phyloP scores from a whole-genome alignment of 2,329 filamentous ascomycete species.

The Laburnicola sp. region DNA sequence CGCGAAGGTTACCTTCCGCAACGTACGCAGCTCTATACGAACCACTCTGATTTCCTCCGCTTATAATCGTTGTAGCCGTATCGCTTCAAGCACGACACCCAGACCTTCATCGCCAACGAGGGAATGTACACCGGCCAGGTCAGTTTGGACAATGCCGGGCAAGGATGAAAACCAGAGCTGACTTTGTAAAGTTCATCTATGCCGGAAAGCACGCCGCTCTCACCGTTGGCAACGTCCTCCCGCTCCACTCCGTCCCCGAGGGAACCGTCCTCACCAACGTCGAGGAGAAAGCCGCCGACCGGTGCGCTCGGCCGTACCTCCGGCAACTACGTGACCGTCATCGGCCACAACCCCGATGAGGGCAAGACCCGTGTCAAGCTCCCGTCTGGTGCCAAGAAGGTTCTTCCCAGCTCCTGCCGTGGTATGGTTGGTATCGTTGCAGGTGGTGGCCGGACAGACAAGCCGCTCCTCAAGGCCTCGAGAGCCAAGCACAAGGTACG shows the following conservation, averaged over 20 bases:
- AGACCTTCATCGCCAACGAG: conserved; percentile 99
- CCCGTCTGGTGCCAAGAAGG: conserved; percentile 98
- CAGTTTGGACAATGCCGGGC: conserved; percentile 21
- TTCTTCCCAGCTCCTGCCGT: conserved; percentile 86
- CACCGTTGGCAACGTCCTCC: conserved; percentile 96
- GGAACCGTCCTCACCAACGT: conserved; percentile 99
- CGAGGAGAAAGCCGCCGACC: conserved; percentile 98
- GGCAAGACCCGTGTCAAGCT: conserved; percentile 99
- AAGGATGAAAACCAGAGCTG: conserved; percentile 13
- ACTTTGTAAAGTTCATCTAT: conserved; percentile 77
- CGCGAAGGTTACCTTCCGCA: conserved; percentile 94
- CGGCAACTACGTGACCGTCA: conserved; percentile 92
- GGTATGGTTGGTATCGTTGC: conserved; percentile 99
- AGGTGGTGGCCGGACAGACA: conserved; percentile 99
- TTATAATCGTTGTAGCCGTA: conserved; percentile 63
- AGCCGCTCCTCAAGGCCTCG: conserved; percentile 98
- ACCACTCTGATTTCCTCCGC: conserved; percentile 11
- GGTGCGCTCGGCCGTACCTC: conserved; percentile 95
- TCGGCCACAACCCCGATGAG: conserved; percentile 60
- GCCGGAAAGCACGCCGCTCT: conserved; percentile 98
- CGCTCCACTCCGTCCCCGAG: conserved; percentile 91
- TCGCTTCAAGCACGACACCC: conserved; percentile 94
- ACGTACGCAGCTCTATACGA: conserved; percentile 48
- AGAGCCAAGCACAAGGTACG: conserved; percentile 90
- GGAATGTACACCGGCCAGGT: conserved; percentile 99